Evolutionary conservation across 2,329 filamentous ascomycete genomes (phyloP).

Genomic region (Epichloe elymi): DNA sequence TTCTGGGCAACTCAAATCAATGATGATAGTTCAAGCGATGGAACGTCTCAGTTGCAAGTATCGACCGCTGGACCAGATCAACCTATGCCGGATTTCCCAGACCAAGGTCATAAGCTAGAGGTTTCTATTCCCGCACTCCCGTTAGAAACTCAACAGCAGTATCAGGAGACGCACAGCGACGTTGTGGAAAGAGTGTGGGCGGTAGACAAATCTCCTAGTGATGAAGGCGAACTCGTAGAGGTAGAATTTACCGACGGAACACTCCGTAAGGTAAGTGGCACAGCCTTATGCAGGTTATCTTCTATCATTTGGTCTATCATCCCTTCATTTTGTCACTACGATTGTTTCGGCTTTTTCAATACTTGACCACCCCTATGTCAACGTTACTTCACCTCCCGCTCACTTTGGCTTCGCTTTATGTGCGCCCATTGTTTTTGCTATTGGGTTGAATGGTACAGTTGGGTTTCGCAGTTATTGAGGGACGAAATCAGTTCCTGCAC

Average conservation of each 20-base stretch:
- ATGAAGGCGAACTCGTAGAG: constrained; percentile 16
- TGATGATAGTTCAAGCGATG: constrained; percentile 1
- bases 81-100: neutral
- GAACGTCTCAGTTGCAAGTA: neutral
- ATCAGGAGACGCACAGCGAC: constrained; percentile 20
- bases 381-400: neutral
- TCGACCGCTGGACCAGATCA: neutral
- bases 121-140: constrained; percentile 18
- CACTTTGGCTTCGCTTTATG: neutral
- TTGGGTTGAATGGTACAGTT: neutral
- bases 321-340: neutral
- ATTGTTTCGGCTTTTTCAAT: neutral
- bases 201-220: constrained; percentile 14
- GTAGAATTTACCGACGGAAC: constrained; percentile 35
- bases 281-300: neutral
- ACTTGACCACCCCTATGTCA: too few species aligned
- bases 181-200: constrained; percentile 24
- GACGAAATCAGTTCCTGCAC: neutral
- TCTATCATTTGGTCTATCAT: neutral
- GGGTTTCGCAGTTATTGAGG: neutral
- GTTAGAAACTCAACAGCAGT: constrained; percentile 15
- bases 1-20: constrained; percentile 2
- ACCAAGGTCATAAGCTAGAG: constrained; percentile 12
- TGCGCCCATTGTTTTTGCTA: neutral
- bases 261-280: constrained; percentile 24